Base-by-base conservation (phyloP, 2,329 filamentous ascomycete species). In the Plectosphaerella plurivora region DNA sequence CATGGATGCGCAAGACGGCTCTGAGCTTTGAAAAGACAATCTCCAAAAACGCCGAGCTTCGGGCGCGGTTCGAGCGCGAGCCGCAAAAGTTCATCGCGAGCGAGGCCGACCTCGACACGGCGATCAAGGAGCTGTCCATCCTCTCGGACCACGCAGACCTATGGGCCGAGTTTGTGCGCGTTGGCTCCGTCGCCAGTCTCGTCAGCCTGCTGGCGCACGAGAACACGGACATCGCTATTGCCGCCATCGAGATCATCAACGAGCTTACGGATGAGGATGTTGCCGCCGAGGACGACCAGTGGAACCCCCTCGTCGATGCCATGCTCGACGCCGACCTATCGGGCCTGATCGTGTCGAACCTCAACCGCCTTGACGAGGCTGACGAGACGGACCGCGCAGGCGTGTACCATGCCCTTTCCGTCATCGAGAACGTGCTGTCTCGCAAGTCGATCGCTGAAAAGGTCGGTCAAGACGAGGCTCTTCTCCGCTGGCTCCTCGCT, bases 191-290 rank as follows among this genome's bases (percentile, higher is more conserved):
- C 1, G 81, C 72, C 5, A 92, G 87, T 51, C 70, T 99, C 49
- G 90, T 96, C 2, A 83, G 86, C 2, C 71, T 99, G 50, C 74
- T 99, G 47, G 87, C 93, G 15, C 94, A 99, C 67, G 94, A 99
- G 62, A 99, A 99, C 67, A 93, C 92, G 1, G 94, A 99, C 64
- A 95, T 99, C 58, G 91, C 94, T 11, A 96, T 97, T 61, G 89
- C 88, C 57, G 89, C 88, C 1, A 86, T 96, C 48, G 89, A 97
- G 72, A 89, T 97, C 46, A 83, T 99, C 49, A 86, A 84, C 52
- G 94, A 99, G 72, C 74, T 97, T 59, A 95, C 91, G 14, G 94
- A 97, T 62, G 92, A 99, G 65, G 93, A 97, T 64, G 90, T 96
- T 2, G 79, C 86, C 42, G 90, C 89, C 2, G 84, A 87, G 54